Conservation (phyloP, 129 eudicot genomes). For the Dittrichia graveolens region DNA sequence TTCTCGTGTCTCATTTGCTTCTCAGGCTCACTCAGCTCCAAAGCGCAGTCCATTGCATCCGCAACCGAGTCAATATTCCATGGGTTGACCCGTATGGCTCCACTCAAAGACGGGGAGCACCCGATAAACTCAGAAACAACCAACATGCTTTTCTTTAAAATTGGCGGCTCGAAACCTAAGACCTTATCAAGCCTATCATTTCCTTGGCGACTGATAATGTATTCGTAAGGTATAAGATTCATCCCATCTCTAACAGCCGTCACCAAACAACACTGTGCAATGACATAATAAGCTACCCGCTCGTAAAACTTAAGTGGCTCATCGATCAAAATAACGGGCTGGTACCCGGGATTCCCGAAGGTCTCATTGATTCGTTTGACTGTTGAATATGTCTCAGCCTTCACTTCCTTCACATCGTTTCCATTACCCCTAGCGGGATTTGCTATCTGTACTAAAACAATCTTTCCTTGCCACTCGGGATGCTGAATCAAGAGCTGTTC, state of each 20-base stretch:
- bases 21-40: slow-evolving; percentile 62
- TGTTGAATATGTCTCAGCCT: slow-evolving; percentile 58
- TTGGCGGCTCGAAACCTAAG: slow-evolving; percentile 41
- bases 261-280: slow-evolving; percentile 77
- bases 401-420: slow-evolving; percentile 76
- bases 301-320: slow-evolving; percentile 58
- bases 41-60: slow-evolving; percentile 69
- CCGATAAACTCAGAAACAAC: slow-evolving; percentile 89
- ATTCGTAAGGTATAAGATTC: slow-evolving; percentile 86
- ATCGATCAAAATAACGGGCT: slow-evolving; percentile 60
- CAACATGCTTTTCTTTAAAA: slow-evolving; percentile 65
- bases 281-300: slow-evolving; percentile 66
- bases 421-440: slow-evolving; percentile 79
- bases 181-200: slow-evolving; percentile 58
- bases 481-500: slow-evolving; percentile 68
- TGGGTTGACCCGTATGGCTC: slow-evolving; percentile 82
- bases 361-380: slow-evolving; percentile 57
- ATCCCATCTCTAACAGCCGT: slow-evolving; percentile 85
- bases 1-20: slow-evolving; percentile 77
- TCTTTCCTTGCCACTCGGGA: slow-evolving; percentile 75
- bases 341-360: slow-evolving; percentile 62
- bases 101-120: slow-evolving; percentile 82
- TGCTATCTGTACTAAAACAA: slow-evolving; percentile 74
- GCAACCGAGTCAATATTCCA: slow-evolving; percentile 81
- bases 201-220: slow-evolving; percentile 67